phyloP scores from a whole-genome alignment of 805 yeast genomes.

The Yueomyces sinensis region DNA sequence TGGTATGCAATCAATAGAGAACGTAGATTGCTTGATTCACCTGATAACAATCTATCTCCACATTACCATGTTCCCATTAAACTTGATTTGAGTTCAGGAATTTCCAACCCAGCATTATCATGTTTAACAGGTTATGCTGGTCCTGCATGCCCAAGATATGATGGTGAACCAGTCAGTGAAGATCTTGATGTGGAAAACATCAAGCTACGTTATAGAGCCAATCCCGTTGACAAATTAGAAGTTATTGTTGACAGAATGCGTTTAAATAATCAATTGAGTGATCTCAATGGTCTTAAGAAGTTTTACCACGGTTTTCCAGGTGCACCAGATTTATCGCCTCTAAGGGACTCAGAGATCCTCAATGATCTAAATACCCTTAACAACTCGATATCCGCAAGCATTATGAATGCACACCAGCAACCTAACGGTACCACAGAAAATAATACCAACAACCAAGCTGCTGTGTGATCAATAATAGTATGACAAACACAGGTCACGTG shows the following conservation, averaged over 20 bases:
- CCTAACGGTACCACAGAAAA: no score
- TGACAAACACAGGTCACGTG: background rate
- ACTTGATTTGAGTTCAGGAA: constrained; percentile 1
- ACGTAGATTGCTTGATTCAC: constrained; percentile 61
- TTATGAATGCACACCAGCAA: no score
- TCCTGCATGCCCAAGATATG: constrained; percentile 19
- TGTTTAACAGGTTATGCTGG: constrained; percentile 28
- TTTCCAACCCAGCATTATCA: constrained; percentile 21
- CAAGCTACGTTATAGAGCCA: constrained; percentile 29
- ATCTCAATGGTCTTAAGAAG: constrained; percentile 50
- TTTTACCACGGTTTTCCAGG: constrained; percentile 66
- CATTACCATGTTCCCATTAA: constrained; percentile 29
- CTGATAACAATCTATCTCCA: constrained; percentile 28
- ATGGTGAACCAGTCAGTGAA: constrained; percentile 22
- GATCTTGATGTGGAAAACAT: constrained; percentile 30
- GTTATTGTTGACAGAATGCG: constrained; percentile 58
- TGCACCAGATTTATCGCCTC: constrained; percentile 55
- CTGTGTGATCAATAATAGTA: no score
- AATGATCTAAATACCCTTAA: no score
- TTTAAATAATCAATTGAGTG: constrained; percentile 54
- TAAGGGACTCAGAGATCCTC: constrained; percentile 60
- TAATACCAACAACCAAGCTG: no score
- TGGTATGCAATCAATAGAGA: constrained; percentile 93
- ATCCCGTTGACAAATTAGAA: constrained; percentile 28
- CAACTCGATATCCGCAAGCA: no score